Evolutionary conservation across 169 alveolate species (phyloP).

Genomic region (Cryptosporidium meleagridis): DNA sequence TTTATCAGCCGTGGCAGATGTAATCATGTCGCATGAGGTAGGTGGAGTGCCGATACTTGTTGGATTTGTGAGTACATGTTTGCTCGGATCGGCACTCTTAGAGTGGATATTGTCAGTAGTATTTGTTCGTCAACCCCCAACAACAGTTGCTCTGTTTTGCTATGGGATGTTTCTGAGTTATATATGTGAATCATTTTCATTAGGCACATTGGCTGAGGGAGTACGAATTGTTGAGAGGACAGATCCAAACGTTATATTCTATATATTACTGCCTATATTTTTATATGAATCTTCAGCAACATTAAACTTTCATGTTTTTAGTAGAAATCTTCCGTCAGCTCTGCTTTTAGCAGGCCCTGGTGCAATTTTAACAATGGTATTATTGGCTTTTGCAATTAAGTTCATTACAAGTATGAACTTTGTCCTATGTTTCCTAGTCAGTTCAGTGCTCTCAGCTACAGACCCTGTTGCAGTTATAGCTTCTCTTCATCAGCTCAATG

Average conservation of each 20-base stretch:
- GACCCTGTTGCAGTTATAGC: conserved; percentile 83
- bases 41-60: conserved; percentile 74
- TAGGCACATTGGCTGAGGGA: conserved; percentile 75
- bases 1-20: conserved; percentile 9
- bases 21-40: conserved; percentile 17
- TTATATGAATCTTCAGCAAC: conserved; percentile 76
- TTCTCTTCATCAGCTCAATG: conserved; percentile 78
- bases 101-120: conserved; percentile 72
- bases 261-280: conserved; percentile 73
- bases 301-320: conserved; percentile 72
- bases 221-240: conserved; percentile 70
- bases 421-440: conserved; percentile 76
- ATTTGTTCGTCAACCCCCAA: conserved; percentile 72
- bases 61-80: conserved; percentile 72
- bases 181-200: conserved; percentile 70
- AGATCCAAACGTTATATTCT: conserved; percentile 72
- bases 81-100: conserved; percentile 64
- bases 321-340: conserved; percentile 67
- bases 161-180: conserved; percentile 72
- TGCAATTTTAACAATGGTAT: conserved; percentile 74
- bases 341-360: conserved; percentile 74
- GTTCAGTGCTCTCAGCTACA: conserved; percentile 80
- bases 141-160: conserved; percentile 65
- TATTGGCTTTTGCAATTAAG: conserved; percentile 75
- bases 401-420: conserved; percentile 74